phyloP scores from a whole-genome alignment of 1,139 yeast genomes.

The Barnettozyma hawaiiensis region DNA sequence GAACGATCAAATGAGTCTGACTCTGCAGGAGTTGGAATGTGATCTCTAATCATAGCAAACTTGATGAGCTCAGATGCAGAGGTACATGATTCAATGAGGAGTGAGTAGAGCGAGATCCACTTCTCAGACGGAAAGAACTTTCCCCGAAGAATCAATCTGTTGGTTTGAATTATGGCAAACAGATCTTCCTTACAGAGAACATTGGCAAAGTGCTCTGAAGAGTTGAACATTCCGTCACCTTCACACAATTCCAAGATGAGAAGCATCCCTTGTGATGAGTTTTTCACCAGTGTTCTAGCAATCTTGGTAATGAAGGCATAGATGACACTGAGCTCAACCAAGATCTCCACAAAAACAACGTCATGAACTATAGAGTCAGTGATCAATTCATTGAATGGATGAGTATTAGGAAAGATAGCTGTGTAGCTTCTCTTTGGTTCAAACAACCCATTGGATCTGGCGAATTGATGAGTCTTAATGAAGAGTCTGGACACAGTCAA shows the following conservation, averaged over 20 bases:
- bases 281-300: conserved; percentile 36
- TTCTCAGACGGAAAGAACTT: conserved; percentile 59
- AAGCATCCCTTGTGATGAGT: conserved; percentile 44
- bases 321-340: conserved; percentile 62
- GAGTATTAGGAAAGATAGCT: conserved; percentile 58
- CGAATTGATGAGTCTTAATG: conserved; percentile 46
- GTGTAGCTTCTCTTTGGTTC: conserved; percentile 61
- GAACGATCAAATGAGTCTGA: conserved; percentile 47
- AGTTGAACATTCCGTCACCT: conserved; percentile 36
- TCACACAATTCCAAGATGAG: conserved; percentile 34
- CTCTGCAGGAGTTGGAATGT: conserved; percentile 48
- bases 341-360: conserved; percentile 63
- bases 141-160: conserved; percentile 52
- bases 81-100: conserved; percentile 56
- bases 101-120: conserved; percentile 64
- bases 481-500: conserved; percentile 50
- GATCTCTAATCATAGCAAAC: conserved; percentile 47
- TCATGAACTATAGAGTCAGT: conserved; percentile 74
- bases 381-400: conserved; percentile 61
- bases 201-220: conserved; percentile 27
- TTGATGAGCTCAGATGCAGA: conserved; percentile 53
- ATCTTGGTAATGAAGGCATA: conserved; percentile 53
- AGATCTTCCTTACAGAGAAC: conserved; percentile 30
- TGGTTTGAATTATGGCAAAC: conserved; percentile 40
- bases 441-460: conserved; percentile 47